These are phyloP conservation scores for Yamadazyma blattariae DNA, from an alignment of 1,139 yeast genomes.

Conservation along the genomic window DNA sequence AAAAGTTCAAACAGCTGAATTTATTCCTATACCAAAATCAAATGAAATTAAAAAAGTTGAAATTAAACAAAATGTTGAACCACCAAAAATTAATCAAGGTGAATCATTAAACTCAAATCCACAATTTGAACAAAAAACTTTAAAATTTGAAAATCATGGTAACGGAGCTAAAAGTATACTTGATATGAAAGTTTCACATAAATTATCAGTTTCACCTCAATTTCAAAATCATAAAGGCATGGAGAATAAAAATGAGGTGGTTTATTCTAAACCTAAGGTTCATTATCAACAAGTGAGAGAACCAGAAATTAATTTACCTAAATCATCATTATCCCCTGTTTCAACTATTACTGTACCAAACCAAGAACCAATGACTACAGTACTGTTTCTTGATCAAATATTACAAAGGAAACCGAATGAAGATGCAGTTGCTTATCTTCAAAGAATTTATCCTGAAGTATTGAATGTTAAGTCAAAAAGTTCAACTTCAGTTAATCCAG, in stretches of 20 bases:
- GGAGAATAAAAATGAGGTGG: neutral
- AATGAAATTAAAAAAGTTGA: neutral
- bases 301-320: neutral
- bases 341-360: no score
- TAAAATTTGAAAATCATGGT: neutral
- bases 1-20: no score
- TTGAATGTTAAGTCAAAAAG: neutral
- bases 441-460: conserved; percentile 9
- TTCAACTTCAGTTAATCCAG: neutral
- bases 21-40: no score
- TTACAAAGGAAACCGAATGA: conserved; percentile 7
- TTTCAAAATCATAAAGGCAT: conserved; percentile 18
- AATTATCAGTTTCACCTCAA: conserved; percentile 25
- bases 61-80: no score
- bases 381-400: neutral
- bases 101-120: no score
- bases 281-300: conserved; percentile 1
- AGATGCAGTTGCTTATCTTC: conserved; percentile 8
- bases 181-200: conserved; percentile 21
- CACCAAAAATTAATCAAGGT: neutral
- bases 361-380: neutral
- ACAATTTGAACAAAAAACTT: no score
- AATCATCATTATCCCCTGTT: no score
- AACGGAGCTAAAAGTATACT: conserved; percentile 16
- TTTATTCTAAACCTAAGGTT: conserved; percentile 26